Conservation (phyloP, 306 rosid genomes). For the Albizia julibrissin region DNA sequence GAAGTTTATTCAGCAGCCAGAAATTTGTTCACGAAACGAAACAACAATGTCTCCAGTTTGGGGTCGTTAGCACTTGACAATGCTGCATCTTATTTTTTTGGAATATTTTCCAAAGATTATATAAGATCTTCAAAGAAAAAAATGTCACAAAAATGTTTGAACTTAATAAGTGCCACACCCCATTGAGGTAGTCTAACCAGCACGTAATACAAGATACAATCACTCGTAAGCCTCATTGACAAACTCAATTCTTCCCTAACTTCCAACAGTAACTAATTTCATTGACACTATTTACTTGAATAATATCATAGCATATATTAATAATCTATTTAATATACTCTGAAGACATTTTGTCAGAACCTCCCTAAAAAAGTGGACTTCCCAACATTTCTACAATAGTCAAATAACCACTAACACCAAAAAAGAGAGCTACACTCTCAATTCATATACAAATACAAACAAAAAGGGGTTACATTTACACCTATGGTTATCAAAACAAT, state of each 20-base stretch:
- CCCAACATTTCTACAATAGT: not conserved
- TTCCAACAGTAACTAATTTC: too few species aligned
- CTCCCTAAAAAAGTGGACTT: not conserved
- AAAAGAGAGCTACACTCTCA: not conserved
- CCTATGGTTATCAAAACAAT: too few species aligned
- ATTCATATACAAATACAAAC: too few species aligned
- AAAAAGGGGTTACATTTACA: not conserved
- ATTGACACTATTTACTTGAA: too few species aligned
- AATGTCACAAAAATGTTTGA: not conserved
- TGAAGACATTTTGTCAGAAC: not conserved
- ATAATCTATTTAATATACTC: too few species aligned
- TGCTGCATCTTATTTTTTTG: not conserved
- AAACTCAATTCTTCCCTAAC: not conserved
- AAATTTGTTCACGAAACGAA: constrained; percentile 14
- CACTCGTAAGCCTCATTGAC: not conserved
- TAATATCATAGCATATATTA: too few species aligned
- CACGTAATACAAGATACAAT: not conserved
- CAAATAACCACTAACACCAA: not conserved
- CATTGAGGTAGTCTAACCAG: not conserved
- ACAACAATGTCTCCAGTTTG: constrained; percentile 14
- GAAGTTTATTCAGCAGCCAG: not conserved
- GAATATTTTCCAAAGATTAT: not conserved
- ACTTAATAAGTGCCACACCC: not conserved
- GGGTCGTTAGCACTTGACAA: not conserved
- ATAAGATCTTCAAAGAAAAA: not conserved